A percentile compares a stretch with the other conserved stretches of the same genome.
Evolutionary conservation across 2,329 filamentous ascomycete genomes (phyloP).

Genomic region (Polychaeton citri): DNA sequence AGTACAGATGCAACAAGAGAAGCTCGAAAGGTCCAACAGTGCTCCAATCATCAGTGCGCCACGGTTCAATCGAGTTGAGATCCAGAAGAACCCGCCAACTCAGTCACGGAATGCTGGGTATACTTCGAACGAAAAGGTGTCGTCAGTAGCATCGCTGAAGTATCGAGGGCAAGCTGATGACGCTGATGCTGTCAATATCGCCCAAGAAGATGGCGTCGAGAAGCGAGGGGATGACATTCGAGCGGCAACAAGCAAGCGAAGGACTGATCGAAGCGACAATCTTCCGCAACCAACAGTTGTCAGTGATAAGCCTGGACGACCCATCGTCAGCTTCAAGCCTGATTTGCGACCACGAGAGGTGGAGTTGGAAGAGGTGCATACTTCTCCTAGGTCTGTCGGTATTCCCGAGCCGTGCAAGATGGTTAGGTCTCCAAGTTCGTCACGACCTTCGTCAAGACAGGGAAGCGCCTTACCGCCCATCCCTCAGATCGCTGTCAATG

Average conservation of each 20-base stretch:
- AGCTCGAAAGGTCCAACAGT: slow-evolving; percentile 29
- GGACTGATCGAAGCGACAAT: slow-evolving; percentile 75
- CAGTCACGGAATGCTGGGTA: slow-evolving; percentile 75
- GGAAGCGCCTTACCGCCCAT: background rate
- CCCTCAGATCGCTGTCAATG: background rate
- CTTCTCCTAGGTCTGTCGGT: slow-evolving; percentile 4
- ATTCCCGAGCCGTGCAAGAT: slow-evolving; percentile 1
- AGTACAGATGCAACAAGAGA: slow-evolving; percentile 41
- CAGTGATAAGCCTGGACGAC: slow-evolving; percentile 77
- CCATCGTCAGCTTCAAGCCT: slow-evolving; percentile 92
- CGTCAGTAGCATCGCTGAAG: slow-evolving; percentile 5
- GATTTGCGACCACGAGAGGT: slow-evolving; percentile 65
- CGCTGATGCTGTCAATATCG: slow-evolving; percentile 17
- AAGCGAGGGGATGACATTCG: slow-evolving; percentile 78
- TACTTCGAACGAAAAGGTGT: slow-evolving; percentile 46
- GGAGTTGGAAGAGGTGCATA: slow-evolving; percentile 48
- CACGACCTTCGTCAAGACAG: background rate
- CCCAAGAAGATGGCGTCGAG: slow-evolving; percentile 64
- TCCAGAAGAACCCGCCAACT: slow-evolving; percentile 69
- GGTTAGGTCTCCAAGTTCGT: background rate
- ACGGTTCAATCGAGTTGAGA: slow-evolving; percentile 48
- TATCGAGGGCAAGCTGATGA: slow-evolving; percentile 21
- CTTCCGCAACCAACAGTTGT: slow-evolving; percentile 81
- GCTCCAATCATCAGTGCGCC: slow-evolving; percentile 25
- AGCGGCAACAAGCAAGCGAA: slow-evolving; percentile 75